Base-by-base conservation (phyloP, 2,329 filamentous ascomycete genomes). In the Emergomyces pasteurianus region DNA sequence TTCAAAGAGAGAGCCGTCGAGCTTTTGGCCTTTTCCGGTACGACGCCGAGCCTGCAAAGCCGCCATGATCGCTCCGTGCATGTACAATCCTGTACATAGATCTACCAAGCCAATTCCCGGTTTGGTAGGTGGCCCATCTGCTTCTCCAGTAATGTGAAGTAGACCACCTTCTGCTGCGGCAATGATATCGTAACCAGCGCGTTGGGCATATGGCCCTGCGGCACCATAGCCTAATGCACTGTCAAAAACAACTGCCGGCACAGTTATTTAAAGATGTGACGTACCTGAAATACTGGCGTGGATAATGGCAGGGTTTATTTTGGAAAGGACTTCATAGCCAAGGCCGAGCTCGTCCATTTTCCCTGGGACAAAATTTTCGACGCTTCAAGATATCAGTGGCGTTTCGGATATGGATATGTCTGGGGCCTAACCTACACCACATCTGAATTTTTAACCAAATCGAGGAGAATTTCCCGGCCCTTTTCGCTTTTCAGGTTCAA, bases 171-270 rank as follows among this genome's bases (percentile, higher is more conserved):
- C 76, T 0, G 75, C 76, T 4, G 70, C 77, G 0, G 73, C 76
- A 28, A 80, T 79, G 12, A 74, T 73, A 63, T 79, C 77, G 65
- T 79, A 79, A 0, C 78, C 77, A 7, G 76, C 74, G 9, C 77
- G 69, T 36, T 70, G 69, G 3, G 71, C 67, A 61, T 75, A 79
- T 1, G 77, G 78, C 0, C 78, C 77, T 9, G 63, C 65, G 4
- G 71, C 67, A 1, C 77, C 77, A 60, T 77, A 78, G 47, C 75
- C 64, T 63, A 28, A 5, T 23, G 9, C 10, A 23, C 18, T 4
- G n/a, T 59, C 16, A 62, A 38, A n/a, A 18, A 40, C 7, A 3
- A 21, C 21, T 52, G 21, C 34, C 12, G 18, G 43, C 5, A 34
- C 21, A 23, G 60, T 1, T 0, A 31, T 4, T 28, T 50, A 21